A percentile compares a stretch with the other conserved stretches of the same genome.
Evolutionary conservation across 352 stramenopile genomes (phyloP).

Genomic region (Blastocystis sp.): DNA sequence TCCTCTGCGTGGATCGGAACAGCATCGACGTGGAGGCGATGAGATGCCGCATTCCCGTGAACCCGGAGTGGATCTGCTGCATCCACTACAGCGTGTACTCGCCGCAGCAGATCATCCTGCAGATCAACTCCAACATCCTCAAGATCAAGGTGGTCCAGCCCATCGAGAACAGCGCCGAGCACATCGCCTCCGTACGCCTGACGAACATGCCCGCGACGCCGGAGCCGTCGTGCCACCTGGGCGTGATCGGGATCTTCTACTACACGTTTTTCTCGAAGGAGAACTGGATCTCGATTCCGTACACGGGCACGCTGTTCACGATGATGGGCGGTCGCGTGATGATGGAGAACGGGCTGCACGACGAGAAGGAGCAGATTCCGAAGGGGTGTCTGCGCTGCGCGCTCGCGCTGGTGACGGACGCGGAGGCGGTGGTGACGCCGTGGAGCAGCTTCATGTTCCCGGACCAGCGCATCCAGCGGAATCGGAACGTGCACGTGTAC

Average conservation of each 20-base stretch:
- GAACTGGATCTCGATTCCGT: neutral
- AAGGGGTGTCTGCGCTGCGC: neutral
- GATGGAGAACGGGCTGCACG: neutral
- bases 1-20: neutral
- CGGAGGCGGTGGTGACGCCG: neutral
- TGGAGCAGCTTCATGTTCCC: conserved; percentile 17
- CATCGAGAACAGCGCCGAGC: neutral
- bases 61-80: neutral
- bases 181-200: neutral
- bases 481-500: neutral
- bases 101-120: neutral
- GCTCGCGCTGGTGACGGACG: neutral
- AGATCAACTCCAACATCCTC: conserved; percentile 1
- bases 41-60: neutral
- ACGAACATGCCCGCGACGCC: neutral
- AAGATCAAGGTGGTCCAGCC: conserved; percentile 3
- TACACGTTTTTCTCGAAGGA: neutral
- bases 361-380: neutral
- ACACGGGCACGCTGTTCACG: neutral
- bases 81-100: conserved; percentile 37
- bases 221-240: neutral
- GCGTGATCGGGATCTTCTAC: conserved; percentile 2
- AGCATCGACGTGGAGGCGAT: neutral
- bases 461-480: neutral
- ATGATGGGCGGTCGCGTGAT: conserved; percentile 16